Evolutionary conservation across 352 stramenopile species (phyloP).

Genomic region (Pythium aphanidermatum): DNA sequence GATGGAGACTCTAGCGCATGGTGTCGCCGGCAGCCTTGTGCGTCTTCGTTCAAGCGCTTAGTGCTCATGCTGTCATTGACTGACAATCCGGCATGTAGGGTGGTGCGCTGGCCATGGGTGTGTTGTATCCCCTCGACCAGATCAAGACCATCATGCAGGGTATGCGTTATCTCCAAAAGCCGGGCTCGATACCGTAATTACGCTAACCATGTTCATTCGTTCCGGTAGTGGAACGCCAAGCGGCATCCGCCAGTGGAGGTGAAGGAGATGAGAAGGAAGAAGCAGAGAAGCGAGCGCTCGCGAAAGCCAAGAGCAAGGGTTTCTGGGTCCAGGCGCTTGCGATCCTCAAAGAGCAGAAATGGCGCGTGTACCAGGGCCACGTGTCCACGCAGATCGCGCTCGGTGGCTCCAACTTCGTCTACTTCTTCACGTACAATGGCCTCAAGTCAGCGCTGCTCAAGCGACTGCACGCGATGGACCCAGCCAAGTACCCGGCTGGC

Average conservation of each 20-base stretch:
- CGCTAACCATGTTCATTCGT: no score
- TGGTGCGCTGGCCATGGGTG: slow-evolving; percentile 66
- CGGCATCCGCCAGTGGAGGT: slow-evolving; percentile 1
- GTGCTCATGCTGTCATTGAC: neutral
- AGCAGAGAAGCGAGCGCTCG: no score
- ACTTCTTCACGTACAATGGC: slow-evolving; percentile 84
- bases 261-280: slow-evolving; percentile 12
- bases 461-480: slow-evolving; percentile 33
- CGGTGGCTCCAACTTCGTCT: slow-evolving; percentile 81
- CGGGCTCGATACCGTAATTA: no score
- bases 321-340: slow-evolving; percentile 39
- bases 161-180: no score
- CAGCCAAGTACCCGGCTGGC: slow-evolving; percentile 20
- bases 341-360: slow-evolving; percentile 60
- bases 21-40: slow-evolving; percentile 56
- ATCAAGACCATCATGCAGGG: slow-evolving; percentile 85
- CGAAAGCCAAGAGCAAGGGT: slow-evolving; percentile 16
- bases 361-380: slow-evolving; percentile 71
- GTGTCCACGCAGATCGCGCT: slow-evolving; percentile 74
- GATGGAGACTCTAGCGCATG: slow-evolving; percentile 66
- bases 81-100: slow-evolving; percentile 29
- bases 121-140: slow-evolving; percentile 83
- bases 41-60: slow-evolving; percentile 13
- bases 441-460: slow-evolving; percentile 62
- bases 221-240: slow-evolving; percentile 19